phyloP scores from a whole-genome alignment of 495 filamentous ascomycete genomes.

The Symbiotaphrina buchneri region DNA sequence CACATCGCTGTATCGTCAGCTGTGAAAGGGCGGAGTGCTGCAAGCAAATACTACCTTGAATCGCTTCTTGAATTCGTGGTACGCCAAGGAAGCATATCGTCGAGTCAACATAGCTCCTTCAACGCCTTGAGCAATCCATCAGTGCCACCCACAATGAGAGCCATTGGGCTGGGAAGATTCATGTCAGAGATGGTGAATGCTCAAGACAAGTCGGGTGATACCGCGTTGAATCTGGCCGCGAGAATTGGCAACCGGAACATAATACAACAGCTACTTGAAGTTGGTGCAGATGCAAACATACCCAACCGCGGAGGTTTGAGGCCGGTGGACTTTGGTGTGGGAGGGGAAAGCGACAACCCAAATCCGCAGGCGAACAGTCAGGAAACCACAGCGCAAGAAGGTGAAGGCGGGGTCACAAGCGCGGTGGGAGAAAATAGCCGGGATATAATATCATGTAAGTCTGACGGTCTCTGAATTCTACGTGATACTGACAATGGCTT shows the following conservation, averaged over 20 bases:
- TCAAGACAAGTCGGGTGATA: slow-evolving; percentile 79
- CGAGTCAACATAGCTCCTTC: slow-evolving; percentile 24
- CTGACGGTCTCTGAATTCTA: slow-evolving; percentile 4
- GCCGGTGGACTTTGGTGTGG: slow-evolving; percentile 82
- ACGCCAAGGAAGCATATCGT: slow-evolving; percentile 45
- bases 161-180: slow-evolving; percentile 66
- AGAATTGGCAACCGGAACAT: slow-evolving; percentile 77
- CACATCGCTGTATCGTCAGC: slow-evolving; percentile 91
- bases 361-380: slow-evolving; percentile 17
- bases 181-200: slow-evolving; percentile 92
- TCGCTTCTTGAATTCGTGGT: slow-evolving; percentile 85
- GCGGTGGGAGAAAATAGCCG: slow-evolving; percentile 33
- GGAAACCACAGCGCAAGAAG: slow-evolving; percentile 10
- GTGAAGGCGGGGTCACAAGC: slow-evolving; percentile 19
- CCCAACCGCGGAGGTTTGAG: slow-evolving; percentile 70
- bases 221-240: slow-evolving; percentile 80
- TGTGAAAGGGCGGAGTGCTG: slow-evolving; percentile 65
- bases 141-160: slow-evolving; percentile 4
- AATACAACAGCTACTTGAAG: slow-evolving; percentile 78
- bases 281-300: slow-evolving; percentile 75
- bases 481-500: neutral
- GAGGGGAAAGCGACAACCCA: slow-evolving; percentile 32
- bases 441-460: slow-evolving; percentile 48
- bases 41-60: slow-evolving; percentile 84
- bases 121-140: slow-evolving; percentile 8